phyloP scores from a whole-genome alignment of 2,329 filamentous ascomycete genomes.

The Fusarium setosum region DNA sequence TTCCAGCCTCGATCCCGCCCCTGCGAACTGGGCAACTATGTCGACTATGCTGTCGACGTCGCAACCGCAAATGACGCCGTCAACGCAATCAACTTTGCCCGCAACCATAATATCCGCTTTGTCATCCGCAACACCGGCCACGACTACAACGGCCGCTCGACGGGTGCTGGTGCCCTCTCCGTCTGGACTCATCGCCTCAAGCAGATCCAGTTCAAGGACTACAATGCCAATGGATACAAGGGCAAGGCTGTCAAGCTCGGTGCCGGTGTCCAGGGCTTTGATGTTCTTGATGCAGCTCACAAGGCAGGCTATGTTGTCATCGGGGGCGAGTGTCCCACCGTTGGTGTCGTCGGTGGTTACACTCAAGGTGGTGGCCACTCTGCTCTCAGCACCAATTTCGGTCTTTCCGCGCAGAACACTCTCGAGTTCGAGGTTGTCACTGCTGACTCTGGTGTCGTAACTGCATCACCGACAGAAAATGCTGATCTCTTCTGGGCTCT shows the following conservation, averaged over 20 bases:
- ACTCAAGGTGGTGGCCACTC: constrained; percentile 68
- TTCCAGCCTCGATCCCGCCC: constrained; percentile 50
- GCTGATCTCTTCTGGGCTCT: constrained; percentile 73
- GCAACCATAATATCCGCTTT: constrained; percentile 50
- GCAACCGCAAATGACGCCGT: constrained; percentile 44
- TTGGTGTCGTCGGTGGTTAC: constrained; percentile 70
- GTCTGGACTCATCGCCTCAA: constrained; percentile 55
- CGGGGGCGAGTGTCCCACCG: constrained; percentile 65
- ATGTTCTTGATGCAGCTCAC: constrained; percentile 56
- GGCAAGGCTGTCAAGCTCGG: constrained; percentile 65
- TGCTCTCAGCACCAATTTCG: constrained; percentile 61
- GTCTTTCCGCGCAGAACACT: constrained; percentile 69
- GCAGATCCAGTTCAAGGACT: constrained; percentile 53
- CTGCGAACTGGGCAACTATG: constrained; percentile 58
- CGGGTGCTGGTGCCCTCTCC: constrained; percentile 53
- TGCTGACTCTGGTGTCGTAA: constrained; percentile 57
- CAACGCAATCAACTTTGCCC: constrained; percentile 51
- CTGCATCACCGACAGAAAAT: constrained; percentile 59
- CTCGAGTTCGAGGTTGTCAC: constrained; percentile 68
- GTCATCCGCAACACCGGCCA: constrained; percentile 49
- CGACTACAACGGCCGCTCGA: constrained; percentile 49
- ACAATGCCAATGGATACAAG: constrained; percentile 56
- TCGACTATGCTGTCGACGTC: constrained; percentile 53
- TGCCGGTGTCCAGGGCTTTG: constrained; percentile 62
- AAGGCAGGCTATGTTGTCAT: constrained; percentile 60